Percentiles rank a stretch among this genome's conserved stretches.
Conservation (phyloP, 2,329 filamentous ascomycete genomes). For the Sporothrix luriei region DNA sequence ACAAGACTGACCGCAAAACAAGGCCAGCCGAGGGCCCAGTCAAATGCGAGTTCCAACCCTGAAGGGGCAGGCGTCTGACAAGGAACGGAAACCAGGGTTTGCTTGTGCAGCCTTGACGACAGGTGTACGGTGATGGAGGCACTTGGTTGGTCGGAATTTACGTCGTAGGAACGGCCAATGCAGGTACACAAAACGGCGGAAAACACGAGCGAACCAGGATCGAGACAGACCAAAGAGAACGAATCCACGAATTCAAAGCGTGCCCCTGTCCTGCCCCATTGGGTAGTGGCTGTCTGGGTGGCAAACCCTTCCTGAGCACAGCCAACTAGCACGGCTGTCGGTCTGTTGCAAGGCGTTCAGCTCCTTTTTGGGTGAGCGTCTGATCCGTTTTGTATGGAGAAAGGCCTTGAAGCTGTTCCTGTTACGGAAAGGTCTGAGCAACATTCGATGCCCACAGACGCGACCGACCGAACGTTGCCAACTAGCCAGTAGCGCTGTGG, state of each 20-base stretch:
- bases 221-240: constrained; percentile 3
- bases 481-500: not conserved
- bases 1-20: not conserved
- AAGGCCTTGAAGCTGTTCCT: constrained; percentile 1
- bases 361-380: not conserved
- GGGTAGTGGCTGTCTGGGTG: not conserved
- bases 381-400: constrained; percentile 14
- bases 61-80: not conserved
- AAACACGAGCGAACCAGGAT: constrained; percentile 14
- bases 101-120: not conserved
- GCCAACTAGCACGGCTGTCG: constrained; percentile 8
- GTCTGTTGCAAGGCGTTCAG: not conserved
- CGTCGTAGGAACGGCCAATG: constrained; percentile 2
- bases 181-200: constrained; percentile 17
- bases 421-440: constrained; percentile 11
- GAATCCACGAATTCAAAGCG: constrained; percentile 13
- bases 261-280: not conserved
- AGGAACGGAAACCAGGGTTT: not conserved
- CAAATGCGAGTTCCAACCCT: not conserved
- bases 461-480: constrained; percentile 15
- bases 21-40: constrained; percentile 9
- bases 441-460: constrained; percentile 2
- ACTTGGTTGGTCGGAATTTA: constrained; percentile 14
- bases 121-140: not conserved
- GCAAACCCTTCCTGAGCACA: not conserved